phyloP scores from a whole-genome alignment of 345 rosid species.

The Clarkia xantiana region DNA sequence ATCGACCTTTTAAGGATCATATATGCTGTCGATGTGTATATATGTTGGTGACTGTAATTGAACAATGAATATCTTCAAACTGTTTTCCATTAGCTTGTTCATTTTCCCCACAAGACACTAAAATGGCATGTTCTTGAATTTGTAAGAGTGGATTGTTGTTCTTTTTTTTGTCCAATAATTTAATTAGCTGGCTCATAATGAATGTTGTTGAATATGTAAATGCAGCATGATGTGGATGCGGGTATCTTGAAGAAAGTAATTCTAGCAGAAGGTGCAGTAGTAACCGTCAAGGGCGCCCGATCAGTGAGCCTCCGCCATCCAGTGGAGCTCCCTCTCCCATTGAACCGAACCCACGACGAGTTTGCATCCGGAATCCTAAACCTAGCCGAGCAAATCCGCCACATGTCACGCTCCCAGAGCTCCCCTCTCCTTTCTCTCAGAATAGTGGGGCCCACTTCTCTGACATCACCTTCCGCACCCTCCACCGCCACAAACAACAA shows the following conservation, averaged over 20 bases:
- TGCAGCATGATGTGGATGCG: slow-evolving; percentile 97
- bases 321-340: slow-evolving; percentile 64
- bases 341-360: slow-evolving; percentile 39
- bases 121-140: too few relatives aligned
- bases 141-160: too few relatives aligned
- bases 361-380: slow-evolving; percentile 83
- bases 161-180: neutral
- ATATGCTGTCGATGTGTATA: too few relatives aligned
- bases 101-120: too few relatives aligned
- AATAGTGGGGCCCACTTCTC: slow-evolving; percentile 78
- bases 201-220: neutral
- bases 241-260: slow-evolving; percentile 84
- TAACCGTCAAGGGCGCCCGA: slow-evolving; percentile 88
- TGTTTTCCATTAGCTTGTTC: too few relatives aligned
- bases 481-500: slow-evolving; percentile 25
- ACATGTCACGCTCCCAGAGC: slow-evolving; percentile 24
- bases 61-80: too few relatives aligned
- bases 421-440: slow-evolving; percentile 66
- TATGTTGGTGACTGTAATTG: too few relatives aligned
- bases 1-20: too few relatives aligned
- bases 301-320: slow-evolving; percentile 87
- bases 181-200: neutral
- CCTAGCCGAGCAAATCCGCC: slow-evolving; percentile 70
- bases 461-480: slow-evolving; percentile 41
- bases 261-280: slow-evolving; percentile 82